A percentile compares a stretch with the other conserved stretches of the same genome.
Evolutionary conservation across 208 protist species (phyloP).

Genomic region (Wallacemonas sp.): DNA sequence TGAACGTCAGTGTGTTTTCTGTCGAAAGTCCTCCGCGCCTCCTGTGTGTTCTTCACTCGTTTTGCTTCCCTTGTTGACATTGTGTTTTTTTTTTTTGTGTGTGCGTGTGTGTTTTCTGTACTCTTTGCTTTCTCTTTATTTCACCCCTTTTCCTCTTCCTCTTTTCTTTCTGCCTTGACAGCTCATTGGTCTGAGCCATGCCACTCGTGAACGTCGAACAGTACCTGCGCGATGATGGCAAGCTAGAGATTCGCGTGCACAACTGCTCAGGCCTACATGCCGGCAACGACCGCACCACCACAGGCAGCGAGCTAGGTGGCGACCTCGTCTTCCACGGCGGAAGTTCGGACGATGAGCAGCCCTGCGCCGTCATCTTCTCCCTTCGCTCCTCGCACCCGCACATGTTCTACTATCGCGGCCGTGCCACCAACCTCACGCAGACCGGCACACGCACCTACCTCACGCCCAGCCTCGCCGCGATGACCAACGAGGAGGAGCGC

Average conservation of each 20-base stretch:
- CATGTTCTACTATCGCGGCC: conserved; percentile 42
- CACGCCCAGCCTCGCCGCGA: neutral
- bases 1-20: too few species aligned
- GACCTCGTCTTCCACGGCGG: neutral
- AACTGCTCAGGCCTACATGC: conserved; percentile 26
- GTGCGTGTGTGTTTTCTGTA: neutral
- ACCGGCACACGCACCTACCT: conserved; percentile 8
- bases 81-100: conserved; percentile 1
- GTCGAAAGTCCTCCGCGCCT: too few species aligned
- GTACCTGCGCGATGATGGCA: conserved; percentile 34
- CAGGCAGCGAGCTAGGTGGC: neutral
- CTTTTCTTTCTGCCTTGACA: conserved; percentile 14
- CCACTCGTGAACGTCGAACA: conserved; percentile 34
- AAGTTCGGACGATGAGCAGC: conserved; percentile 28
- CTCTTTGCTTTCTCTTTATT: neutral
- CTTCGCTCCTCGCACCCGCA: conserved; percentile 67
- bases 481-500: conserved; percentile 3
- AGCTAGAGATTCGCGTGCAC: conserved; percentile 32
- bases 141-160: conserved; percentile 12
- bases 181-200: conserved; percentile 20
- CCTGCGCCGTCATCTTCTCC: conserved; percentile 62
- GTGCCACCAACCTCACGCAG: neutral
- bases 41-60: too few species aligned
- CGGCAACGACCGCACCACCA: neutral
- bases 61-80: too few species aligned